These are phyloP conservation scores for Schwanniomyces etchellsii DNA, from an alignment of 1,139 yeast genomes.

Conservation along the genomic window DNA sequence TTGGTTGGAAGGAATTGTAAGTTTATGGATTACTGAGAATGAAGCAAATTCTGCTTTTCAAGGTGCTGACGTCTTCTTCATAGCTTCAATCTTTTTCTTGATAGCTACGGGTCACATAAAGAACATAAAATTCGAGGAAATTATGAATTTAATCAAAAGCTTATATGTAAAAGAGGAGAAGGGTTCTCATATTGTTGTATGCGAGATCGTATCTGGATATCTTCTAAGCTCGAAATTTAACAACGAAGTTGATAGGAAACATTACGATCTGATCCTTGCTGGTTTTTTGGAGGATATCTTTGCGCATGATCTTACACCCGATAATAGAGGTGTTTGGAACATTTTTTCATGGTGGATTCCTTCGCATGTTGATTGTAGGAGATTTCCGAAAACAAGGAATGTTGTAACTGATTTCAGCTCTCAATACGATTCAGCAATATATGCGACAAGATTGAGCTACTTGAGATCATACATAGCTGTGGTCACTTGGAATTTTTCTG, in stretches of 20 bases:
- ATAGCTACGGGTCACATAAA: constrained; percentile 36
- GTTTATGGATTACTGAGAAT: constrained; percentile 57
- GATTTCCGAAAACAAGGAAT: constrained; percentile 51
- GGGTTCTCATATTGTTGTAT: constrained; percentile 54
- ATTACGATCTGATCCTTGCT: constrained; percentile 12
- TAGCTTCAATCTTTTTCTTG: constrained; percentile 40
- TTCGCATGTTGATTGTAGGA: constrained; percentile 57
- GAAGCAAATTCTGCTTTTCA: constrained; percentile 60
- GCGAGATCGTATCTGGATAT: constrained; percentile 59
- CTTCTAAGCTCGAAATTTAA: constrained; percentile 43
- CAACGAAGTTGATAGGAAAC: constrained; percentile 9
- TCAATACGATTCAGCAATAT: constrained; percentile 61
- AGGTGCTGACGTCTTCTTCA: constrained; percentile 53
- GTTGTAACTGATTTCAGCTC: constrained; percentile 42
- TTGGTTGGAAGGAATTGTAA: constrained; percentile 55
- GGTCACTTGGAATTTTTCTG: constrained; percentile 54
- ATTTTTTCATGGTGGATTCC: constrained; percentile 75
- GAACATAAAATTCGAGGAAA: constrained; percentile 33
- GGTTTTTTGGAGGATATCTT: constrained; percentile 52
- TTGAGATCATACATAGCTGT: constrained; percentile 51
- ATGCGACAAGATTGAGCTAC: constrained; percentile 58
- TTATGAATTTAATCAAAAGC: constrained; percentile 45
- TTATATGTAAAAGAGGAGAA: constrained; percentile 58
- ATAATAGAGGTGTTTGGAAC: constrained; percentile 72
- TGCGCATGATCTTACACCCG: constrained; percentile 64